phyloP scores from a whole-genome alignment of 2,329 filamentous ascomycete genomes.

The Colletotrichum shisoi region DNA sequence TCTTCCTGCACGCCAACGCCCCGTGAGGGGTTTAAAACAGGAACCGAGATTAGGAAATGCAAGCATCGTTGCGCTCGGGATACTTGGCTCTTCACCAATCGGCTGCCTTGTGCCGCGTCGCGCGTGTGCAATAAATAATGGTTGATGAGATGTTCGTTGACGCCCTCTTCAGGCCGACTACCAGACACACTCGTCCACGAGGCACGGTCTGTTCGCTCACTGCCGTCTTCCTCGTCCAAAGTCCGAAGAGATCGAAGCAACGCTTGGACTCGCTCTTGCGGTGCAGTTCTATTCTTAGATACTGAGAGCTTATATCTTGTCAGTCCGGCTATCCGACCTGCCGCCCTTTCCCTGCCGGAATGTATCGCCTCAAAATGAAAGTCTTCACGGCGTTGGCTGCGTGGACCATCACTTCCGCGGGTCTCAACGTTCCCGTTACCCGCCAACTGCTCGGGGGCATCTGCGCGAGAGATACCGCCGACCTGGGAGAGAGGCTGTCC shows the following conservation, averaged over 20 bases:
- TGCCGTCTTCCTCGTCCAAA: neutral
- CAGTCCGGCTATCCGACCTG: neutral
- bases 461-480: slow-evolving; percentile 39
- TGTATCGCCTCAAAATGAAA: slow-evolving; percentile 40
- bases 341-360: slow-evolving; percentile 3
- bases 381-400: slow-evolving; percentile 43
- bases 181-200: neutral
- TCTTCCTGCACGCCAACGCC: neutral
- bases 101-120: neutral
- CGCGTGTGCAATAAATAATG: slow-evolving; percentile 19
- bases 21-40: neutral
- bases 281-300: slow-evolving; percentile 6
- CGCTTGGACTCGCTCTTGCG: neutral
- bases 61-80: neutral
- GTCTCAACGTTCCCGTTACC: slow-evolving; percentile 36
- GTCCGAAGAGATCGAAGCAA: neutral
- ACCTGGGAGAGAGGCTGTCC: slow-evolving; percentile 50
- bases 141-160: slow-evolving; percentile 4
- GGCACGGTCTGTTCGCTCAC: neutral
- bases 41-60: slow-evolving; percentile 23
- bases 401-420: slow-evolving; percentile 43
- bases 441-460: slow-evolving; percentile 34
- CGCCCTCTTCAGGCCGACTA: neutral
- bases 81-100: neutral
- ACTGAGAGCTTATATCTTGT: neutral